Conservation (phyloP, 1,284 basidiomycete genomes). For the Puccinia horiana region DNA sequence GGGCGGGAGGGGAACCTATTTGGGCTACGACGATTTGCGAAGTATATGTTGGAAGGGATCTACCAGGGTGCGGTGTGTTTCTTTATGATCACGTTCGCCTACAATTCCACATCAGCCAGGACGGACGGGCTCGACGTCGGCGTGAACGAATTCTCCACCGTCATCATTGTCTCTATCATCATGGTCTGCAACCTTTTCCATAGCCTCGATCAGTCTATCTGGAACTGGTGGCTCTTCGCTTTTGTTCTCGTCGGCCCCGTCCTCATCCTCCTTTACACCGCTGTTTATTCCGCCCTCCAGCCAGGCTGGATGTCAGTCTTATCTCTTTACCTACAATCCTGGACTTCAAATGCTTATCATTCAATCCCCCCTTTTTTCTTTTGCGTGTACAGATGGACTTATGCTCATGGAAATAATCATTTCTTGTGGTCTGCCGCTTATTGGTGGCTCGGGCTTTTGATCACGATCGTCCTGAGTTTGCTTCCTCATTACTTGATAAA, state of each 20-base stretch:
- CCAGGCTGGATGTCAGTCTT: slow-evolving; percentile 42
- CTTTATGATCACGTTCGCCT: slow-evolving; percentile 84
- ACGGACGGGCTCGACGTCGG: slow-evolving; percentile 77
- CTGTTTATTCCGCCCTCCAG: slow-evolving; percentile 65
- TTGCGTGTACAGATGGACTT: slow-evolving; percentile 56
- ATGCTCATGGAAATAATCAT: slow-evolving; percentile 62
- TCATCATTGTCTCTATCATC: slow-evolving; percentile 85
- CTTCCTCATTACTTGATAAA: slow-evolving; percentile 77
- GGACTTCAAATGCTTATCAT: neutral
- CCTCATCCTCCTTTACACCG: slow-evolving; percentile 73
- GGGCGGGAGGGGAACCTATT: slow-evolving; percentile 85
- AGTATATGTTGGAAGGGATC: slow-evolving; percentile 86
- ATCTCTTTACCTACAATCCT: neutral
- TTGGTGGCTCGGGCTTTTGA: slow-evolving; percentile 80
- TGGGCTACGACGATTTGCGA: slow-evolving; percentile 70
- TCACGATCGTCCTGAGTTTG: slow-evolving; percentile 72
- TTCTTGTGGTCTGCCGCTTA: slow-evolving; percentile 83
- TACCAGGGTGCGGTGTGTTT: slow-evolving; percentile 72
- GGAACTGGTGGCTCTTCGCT: slow-evolving; percentile 92
- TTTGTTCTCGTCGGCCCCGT: slow-evolving; percentile 76
- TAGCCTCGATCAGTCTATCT: slow-evolving; percentile 80
- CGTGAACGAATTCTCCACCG: slow-evolving; percentile 68
- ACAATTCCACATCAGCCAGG: slow-evolving; percentile 73
- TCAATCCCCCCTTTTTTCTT: neutral
- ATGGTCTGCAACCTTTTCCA: slow-evolving; percentile 82